Conservation (phyloP, 208 protist species). For the Strigomonas galati region DNA sequence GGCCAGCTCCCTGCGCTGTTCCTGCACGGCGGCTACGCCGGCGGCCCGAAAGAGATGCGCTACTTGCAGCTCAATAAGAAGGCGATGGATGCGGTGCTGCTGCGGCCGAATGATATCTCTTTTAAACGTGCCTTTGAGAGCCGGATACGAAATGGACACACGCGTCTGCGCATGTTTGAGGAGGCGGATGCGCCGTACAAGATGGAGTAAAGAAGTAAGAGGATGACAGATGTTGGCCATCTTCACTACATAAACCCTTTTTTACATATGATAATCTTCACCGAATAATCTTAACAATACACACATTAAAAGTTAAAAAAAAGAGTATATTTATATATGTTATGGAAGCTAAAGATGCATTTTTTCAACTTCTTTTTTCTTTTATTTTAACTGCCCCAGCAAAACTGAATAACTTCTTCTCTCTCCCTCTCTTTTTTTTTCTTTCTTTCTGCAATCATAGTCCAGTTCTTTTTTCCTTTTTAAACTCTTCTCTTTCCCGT, state of each 20-base stretch:
- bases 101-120: conserved; percentile 75
- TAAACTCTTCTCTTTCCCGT: conserved; percentile 5
- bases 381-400: too few species aligned
- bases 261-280: conserved; percentile 14
- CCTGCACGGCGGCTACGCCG: conserved; percentile 65
- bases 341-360: background rate
- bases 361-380: background rate
- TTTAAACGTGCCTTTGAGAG: conserved; percentile 71
- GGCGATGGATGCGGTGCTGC: conserved; percentile 71
- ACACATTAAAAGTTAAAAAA: background rate
- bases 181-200: conserved; percentile 19
- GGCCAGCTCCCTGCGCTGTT: conserved; percentile 51
- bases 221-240: background rate
- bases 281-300: background rate
- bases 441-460: background rate
- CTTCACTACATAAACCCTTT: background rate
- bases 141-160: conserved; percentile 55
- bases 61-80: conserved; percentile 69
- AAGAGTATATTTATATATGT: conserved; percentile 6
- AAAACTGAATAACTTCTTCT: background rate
- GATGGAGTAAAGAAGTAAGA: background rate
- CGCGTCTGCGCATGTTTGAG: conserved; percentile 53
- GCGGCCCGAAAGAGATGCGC: conserved; percentile 48
- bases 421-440: conserved; percentile 6
- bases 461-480: conserved; percentile 3